Conservation (phyloP, 192 early-diverging fungal genomes). For the Coemansia sp. region DNA sequence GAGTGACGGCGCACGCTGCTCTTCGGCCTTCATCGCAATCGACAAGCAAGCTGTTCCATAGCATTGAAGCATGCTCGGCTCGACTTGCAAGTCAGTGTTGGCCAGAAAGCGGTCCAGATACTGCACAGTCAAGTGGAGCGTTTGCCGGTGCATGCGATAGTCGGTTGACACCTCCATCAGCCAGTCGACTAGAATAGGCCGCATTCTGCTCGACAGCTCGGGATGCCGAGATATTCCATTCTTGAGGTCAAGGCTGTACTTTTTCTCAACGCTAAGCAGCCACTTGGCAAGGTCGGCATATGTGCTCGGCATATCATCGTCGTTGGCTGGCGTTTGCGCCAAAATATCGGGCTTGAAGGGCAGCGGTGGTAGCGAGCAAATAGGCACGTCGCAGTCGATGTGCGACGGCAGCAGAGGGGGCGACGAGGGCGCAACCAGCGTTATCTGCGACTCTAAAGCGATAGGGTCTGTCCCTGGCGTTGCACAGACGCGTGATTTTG, state of each 20-base stretch:
- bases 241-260: constrained; percentile 28
- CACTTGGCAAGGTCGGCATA: constrained; percentile 27
- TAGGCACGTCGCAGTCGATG: constrained; percentile 20
- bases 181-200: constrained; percentile 63
- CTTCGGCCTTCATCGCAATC: constrained; percentile 60
- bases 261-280: constrained; percentile 34
- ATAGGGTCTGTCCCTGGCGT: background rate
- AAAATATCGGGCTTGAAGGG: constrained; percentile 12
- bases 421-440: constrained; percentile 47
- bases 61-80: constrained; percentile 57
- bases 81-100: constrained; percentile 26
- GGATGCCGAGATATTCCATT: constrained; percentile 46
- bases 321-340: background rate
- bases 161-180: constrained; percentile 59
- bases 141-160: constrained; percentile 57
- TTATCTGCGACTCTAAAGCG: constrained; percentile 50
- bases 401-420: constrained; percentile 11
- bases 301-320: constrained; percentile 20
- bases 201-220: constrained; percentile 55
- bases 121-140: constrained; percentile 55
- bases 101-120: constrained; percentile 55
- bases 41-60: constrained; percentile 58
- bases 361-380: constrained; percentile 8
- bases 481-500: background rate
- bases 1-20: constrained; percentile 53